A percentile compares a stretch with the other conserved stretches of the same genome.
These are phyloP conservation scores for Brasilioporus rufonigricans DNA, from an alignment of 768 basidiomycete species.

Conservation along the genomic window DNA sequence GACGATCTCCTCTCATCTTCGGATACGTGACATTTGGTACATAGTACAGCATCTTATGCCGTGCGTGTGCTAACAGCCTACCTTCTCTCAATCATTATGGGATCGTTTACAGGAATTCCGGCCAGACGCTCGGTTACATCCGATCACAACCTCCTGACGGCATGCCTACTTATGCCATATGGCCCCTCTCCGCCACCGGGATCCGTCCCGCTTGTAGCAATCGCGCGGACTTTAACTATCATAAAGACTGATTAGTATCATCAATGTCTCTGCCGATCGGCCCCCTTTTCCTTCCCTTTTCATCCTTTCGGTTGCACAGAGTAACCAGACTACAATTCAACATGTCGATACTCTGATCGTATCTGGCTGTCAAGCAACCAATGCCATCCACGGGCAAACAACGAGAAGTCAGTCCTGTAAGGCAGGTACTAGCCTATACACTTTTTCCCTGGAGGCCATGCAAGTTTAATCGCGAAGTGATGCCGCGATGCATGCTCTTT, in stretches of 20 bases:
- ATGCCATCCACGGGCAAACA: constrained; percentile 10
- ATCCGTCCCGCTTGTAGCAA: constrained; percentile 27
- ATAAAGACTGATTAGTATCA: constrained; percentile 23
- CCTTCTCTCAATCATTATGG: constrained; percentile 13
- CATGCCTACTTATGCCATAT: constrained; percentile 26
- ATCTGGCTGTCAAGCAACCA: constrained; percentile 6
- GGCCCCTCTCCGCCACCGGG: constrained; percentile 25
- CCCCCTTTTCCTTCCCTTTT: constrained; percentile 21
- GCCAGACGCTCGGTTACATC: constrained; percentile 20
- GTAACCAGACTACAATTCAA: constrained; percentile 12
- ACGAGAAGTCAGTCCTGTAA: constrained; percentile 19
- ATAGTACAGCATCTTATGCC: constrained; percentile 19
- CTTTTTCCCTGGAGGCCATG: constrained; percentile 14
- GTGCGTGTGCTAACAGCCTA: constrained; percentile 15
- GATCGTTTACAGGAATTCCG: constrained; percentile 12
- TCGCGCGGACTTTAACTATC: constrained; percentile 25
- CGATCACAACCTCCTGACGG: constrained; percentile 28
- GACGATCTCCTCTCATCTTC: constrained; percentile 10
- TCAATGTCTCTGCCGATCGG: constrained; percentile 13
- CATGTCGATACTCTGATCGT: constrained; percentile 2
- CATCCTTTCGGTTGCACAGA: constrained; percentile 8
- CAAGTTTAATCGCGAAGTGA: constrained; percentile 19
- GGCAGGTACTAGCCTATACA: constrained; percentile 21
- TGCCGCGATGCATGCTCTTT: constrained; percentile 19
- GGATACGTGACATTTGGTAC: constrained; percentile 22